Evolutionary conservation across 169 alveolate genomes (phyloP), one percentile per base, ranked within the genome.

Genomic region (Cytauxzoon felis): DNA sequence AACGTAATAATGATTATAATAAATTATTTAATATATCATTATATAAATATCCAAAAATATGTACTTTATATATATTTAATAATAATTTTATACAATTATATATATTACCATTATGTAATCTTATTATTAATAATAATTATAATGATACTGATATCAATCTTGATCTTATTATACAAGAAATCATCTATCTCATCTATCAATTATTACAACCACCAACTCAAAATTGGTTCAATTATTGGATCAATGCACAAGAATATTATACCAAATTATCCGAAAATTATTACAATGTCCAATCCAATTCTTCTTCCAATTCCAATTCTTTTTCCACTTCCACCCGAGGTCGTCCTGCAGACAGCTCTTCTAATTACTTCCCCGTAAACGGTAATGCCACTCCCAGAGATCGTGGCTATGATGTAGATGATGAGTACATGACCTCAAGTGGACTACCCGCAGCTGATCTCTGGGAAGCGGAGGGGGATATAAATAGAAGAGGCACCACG

Each of bases 201-300:
- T 40, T 76, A 30, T 51, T 76, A 13, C 80, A 64, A 13, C 86
- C 86, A 5, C 86, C 86, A 1, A 26, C 81, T 11, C 69, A 57
- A 42, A 61, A 59, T 18, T 76, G 86, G 86, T 66, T 50, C 62
- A 66, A 76, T 32, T 66, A 76, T 61, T 76, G 86, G 86, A 23
- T 21, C 11, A 58, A 59, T 16, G 86, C 73, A 16, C 73, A 73
- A 27, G 62, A 53, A 11, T 60, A 58, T 24, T 73, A 73, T 60
- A 43, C 52, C 21, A 53, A 8, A 16, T 73, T 62, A 32, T 34
- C 34, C 38, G 60, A 42, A 36, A 42, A 43, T 50, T 34, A 54
- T 1, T 36, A 50, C 41, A 52, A 26, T 34, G 34, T 57, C 7
- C 26, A 23, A 18, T 43, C n/a, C n/a, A n/a, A n/a, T n/a, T n/a